Conservation (phyloP, 352 stramenopile genomes). For the Phytopythium sindhum region DNA sequence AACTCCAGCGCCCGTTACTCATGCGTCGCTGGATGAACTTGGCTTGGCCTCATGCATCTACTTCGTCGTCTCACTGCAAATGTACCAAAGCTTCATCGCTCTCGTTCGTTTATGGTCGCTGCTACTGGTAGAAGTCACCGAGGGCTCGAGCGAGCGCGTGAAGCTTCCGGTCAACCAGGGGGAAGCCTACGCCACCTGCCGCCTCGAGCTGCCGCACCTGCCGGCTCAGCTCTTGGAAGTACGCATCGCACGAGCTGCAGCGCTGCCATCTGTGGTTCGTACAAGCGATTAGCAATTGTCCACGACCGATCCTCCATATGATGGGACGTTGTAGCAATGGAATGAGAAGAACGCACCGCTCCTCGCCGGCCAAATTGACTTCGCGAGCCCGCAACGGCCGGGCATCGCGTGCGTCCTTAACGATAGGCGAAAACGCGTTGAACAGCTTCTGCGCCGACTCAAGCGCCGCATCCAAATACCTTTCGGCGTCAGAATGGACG, state of each 20-base stretch:
- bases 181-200: slow-evolving; percentile 14
- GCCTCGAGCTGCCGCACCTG: slow-evolving; percentile 34
- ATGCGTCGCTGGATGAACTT: background rate
- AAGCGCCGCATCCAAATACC: slow-evolving; percentile 57
- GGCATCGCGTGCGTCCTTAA: slow-evolving; percentile 58
- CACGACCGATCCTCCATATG: background rate
- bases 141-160: slow-evolving; percentile 39
- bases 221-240: slow-evolving; percentile 67
- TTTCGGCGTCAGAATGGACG: slow-evolving; percentile 8
- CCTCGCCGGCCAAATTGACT: slow-evolving; percentile 72
- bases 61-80: background rate
- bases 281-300: background rate
- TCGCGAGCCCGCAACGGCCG: slow-evolving; percentile 45
- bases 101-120: background rate
- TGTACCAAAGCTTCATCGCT: background rate
- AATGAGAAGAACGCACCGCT: slow-evolving; percentile 32
- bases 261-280: slow-evolving; percentile 34
- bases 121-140: slow-evolving; percentile 34
- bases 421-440: slow-evolving; percentile 66
- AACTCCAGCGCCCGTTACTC: background rate
- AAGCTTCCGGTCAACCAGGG: slow-evolving; percentile 45
- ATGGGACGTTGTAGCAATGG: background rate
- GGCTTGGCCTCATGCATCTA: background rate
- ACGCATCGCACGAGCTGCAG: slow-evolving; percentile 55
- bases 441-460: slow-evolving; percentile 63